These are phyloP conservation scores for Claviceps maximensis DNA, from an alignment of 2,329 filamentous ascomycete genomes.

Conservation along the genomic window DNA sequence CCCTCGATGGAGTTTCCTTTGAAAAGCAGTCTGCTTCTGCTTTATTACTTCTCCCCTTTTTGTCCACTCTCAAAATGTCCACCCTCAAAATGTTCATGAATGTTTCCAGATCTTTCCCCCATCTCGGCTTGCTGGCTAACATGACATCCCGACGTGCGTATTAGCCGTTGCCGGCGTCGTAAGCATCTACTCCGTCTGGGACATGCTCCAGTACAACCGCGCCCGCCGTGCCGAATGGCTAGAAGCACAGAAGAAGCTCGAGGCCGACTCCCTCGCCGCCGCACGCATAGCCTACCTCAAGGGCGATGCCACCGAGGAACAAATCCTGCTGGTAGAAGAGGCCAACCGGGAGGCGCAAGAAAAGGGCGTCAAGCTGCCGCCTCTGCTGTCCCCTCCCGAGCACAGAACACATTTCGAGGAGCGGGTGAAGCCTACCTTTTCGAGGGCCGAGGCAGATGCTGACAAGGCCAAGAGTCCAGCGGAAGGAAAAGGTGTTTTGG, in stretches of 20 bases:
- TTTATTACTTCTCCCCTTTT: too few relatives aligned
- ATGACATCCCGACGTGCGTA: too few relatives aligned
- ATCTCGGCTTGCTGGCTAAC: not conserved
- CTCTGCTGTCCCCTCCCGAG: conserved; percentile 33
- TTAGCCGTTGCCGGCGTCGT: conserved; percentile 41
- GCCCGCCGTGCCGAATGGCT: conserved; percentile 46
- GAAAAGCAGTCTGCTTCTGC: not conserved
- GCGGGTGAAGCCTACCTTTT: conserved; percentile 19
- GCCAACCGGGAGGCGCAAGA: conserved; percentile 35
- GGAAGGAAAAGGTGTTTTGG: conserved; percentile 24
- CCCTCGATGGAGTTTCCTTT: not conserved
- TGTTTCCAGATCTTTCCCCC: not conserved
- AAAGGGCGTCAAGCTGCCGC: conserved; percentile 33
- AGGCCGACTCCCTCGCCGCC: conserved; percentile 40
- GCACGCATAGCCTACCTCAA: conserved; percentile 49
- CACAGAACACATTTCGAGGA: conserved; percentile 24
- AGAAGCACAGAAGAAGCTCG: conserved; percentile 39
- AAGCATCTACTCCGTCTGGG: conserved; percentile 45
- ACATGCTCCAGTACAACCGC: conserved; percentile 49
- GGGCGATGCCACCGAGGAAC: conserved; percentile 41
- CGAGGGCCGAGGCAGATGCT: conserved; percentile 9
- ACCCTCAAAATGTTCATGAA: too few relatives aligned
- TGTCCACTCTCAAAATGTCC: not conserved
- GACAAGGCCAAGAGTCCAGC: conserved; percentile 9
- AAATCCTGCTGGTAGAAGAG: conserved; percentile 43